phyloP scores from a whole-genome alignment of 345 rosid species.

The Trapa incisa region DNA sequence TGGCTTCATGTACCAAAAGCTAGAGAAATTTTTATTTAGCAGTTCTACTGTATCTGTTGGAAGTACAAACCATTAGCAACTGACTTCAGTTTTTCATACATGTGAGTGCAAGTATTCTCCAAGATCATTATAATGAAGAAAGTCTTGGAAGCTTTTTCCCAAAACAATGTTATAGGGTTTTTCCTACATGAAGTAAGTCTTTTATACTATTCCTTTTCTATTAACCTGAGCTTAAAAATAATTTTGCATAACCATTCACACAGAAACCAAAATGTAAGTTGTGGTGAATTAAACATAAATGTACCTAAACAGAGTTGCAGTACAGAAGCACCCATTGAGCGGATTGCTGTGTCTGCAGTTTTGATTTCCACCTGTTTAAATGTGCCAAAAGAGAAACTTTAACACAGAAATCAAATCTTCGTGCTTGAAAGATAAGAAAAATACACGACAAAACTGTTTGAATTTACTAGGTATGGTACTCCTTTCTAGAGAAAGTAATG shows the following conservation, averaged over 20 bases:
- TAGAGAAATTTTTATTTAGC: background rate
- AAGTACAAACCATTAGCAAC: background rate
- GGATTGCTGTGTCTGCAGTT: constrained; percentile 60
- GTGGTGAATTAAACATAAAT: background rate
- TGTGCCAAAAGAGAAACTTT: constrained; percentile 7
- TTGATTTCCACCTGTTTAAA: constrained; percentile 49
- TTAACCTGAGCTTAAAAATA: no score
- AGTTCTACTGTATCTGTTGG: background rate
- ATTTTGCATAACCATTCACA: no score
- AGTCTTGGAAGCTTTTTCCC: background rate
- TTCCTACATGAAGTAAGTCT: no score
- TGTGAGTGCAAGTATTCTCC: background rate
- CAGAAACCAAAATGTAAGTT: no score
- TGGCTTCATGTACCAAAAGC: background rate
- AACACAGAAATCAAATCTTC: background rate
- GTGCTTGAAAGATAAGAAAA: background rate
- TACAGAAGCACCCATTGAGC: constrained; percentile 59
- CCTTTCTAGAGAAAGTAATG: background rate
- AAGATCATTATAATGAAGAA: background rate
- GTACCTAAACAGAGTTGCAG: constrained; percentile 49
- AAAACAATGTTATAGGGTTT: background rate
- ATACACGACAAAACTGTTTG: background rate
- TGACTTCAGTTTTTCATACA: background rate
- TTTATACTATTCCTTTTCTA: no score
- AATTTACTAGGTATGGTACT: background rate